Evolutionary conservation across 139 green algal species (phyloP).

Genomic region (Micromonas commoda): DNA sequence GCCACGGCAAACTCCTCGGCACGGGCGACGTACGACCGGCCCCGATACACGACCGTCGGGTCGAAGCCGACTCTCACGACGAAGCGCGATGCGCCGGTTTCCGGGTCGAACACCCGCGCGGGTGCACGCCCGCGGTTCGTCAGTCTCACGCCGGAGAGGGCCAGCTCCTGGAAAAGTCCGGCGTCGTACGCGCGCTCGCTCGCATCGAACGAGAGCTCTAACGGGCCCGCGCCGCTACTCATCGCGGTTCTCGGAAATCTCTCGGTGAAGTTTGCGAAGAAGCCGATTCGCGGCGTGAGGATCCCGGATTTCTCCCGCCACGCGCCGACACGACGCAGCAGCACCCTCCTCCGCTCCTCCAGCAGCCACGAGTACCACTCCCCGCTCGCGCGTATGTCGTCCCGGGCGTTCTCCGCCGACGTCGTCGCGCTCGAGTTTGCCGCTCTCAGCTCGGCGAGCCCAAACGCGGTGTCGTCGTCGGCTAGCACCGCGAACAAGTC

Average conservation of each 20-base stretch:
- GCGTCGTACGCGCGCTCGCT: neutral
- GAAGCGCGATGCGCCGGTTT: neutral
- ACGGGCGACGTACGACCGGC: neutral
- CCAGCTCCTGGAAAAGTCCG: neutral
- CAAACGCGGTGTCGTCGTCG: neutral
- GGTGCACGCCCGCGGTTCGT: neutral
- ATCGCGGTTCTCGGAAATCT: no score
- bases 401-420: neutral
- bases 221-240: no score
- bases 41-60: neutral
- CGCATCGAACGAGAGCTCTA: neutral
- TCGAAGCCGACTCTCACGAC: neutral
- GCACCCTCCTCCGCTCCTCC: no score
- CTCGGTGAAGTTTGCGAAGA: no score
- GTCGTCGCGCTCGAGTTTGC: neutral
- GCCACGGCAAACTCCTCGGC: conserved; percentile 1
- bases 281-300: no score
- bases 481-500: neutral
- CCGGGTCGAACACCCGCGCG: neutral
- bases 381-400: neutral
- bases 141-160: neutral
- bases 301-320: no score
- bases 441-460: neutral
- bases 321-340: no score
- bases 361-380: neutral